Conservation (phyloP, 2,329 filamentous ascomycete species). For the Aspergillus sp. region DNA sequence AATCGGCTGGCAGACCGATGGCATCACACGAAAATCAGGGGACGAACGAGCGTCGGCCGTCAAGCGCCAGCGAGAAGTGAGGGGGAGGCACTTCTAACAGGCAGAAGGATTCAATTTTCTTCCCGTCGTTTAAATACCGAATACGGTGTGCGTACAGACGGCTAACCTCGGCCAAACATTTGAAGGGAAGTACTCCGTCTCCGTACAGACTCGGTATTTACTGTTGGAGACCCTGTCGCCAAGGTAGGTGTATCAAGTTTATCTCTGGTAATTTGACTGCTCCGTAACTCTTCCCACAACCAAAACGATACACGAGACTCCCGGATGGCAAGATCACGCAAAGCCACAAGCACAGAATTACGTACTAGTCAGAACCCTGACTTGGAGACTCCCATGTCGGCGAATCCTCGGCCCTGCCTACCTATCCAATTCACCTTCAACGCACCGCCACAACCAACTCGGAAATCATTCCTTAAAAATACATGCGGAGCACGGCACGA, state of each 20-base stretch:
- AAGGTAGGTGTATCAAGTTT: no score
- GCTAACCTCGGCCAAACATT: background rate
- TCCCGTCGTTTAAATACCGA: background rate
- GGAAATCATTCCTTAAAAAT: background rate
- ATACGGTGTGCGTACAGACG: no score
- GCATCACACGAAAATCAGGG: constrained; percentile 2
- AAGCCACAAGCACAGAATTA: background rate
- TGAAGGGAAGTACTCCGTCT: background rate
- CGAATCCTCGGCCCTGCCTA: background rate
- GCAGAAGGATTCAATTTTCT: background rate
- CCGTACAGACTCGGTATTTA: background rate
- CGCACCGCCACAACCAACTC: background rate
- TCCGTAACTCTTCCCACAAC: background rate
- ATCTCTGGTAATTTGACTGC: background rate
- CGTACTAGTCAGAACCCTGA: no score
- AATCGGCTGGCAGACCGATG: constrained; percentile 12
- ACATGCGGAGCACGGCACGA: background rate
- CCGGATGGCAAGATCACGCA: no score
- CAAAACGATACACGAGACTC: no score
- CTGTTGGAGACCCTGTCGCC: no score
- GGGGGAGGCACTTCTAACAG: background rate
- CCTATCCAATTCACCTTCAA: background rate
- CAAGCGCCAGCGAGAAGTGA: background rate
- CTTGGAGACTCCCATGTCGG: background rate
- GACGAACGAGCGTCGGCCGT: background rate